Conservation (phyloP, 371 early-diverging fungal species). For the Circinella umbellata region DNA sequence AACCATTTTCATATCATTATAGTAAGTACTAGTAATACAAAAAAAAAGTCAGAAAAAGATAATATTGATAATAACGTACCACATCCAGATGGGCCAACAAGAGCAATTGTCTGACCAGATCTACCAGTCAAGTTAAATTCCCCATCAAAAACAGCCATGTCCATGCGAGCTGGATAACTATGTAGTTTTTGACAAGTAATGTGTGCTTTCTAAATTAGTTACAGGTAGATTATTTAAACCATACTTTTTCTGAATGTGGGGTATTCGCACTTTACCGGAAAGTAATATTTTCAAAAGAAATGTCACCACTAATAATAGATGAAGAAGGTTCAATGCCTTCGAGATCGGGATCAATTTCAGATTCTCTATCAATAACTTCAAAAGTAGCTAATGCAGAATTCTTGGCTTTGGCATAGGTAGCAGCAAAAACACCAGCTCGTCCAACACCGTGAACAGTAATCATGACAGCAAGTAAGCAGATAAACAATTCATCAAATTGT, state of each 20-base stretch:
- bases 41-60: no score
- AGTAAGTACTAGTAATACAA: no score
- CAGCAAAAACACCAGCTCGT: conserved; percentile 56
- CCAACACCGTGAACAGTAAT: conserved; percentile 74
- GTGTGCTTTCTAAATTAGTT: no score
- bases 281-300: conserved; percentile 61
- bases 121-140: conserved; percentile 69
- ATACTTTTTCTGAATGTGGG: no score
- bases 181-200: neutral
- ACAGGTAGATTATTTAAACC: no score
- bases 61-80: conserved; percentile 38
- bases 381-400: conserved; percentile 80
- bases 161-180: conserved; percentile 1
- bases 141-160: conserved; percentile 59
- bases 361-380: conserved; percentile 70
- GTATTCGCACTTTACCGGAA: conserved; percentile 62
- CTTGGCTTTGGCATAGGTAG: conserved; percentile 77
- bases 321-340: conserved; percentile 59
- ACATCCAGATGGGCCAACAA: conserved; percentile 62
- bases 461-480: conserved; percentile 71
- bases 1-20: no score
- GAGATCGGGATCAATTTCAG: conserved; percentile 72
- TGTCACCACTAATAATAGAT: conserved; percentile 50
- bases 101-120: conserved; percentile 79
- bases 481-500: conserved; percentile 52